Conservation (phyloP, 192 early-diverging fungal species). For the Chytriomyces sp. region DNA sequence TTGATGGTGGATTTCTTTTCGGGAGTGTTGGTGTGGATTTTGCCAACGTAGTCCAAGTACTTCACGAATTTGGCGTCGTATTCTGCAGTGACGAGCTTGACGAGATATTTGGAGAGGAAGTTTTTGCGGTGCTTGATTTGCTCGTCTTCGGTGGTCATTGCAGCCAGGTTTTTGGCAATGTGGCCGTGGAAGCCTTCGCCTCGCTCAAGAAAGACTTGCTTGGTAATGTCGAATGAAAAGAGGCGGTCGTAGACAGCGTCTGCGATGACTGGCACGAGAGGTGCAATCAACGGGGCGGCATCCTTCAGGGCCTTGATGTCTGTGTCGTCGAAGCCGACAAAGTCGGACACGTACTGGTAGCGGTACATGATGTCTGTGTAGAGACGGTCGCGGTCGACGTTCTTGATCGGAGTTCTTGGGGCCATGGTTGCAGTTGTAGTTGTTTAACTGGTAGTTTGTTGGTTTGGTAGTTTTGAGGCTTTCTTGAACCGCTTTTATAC, state of each 20-base stretch:
- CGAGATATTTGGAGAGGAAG: conserved; percentile 69
- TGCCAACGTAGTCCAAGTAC: conserved; percentile 80
- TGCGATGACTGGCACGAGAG: conserved; percentile 74
- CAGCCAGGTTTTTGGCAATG: conserved; percentile 41
- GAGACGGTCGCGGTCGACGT: conserved; percentile 61
- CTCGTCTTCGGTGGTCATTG: conserved; percentile 62
- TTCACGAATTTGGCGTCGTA: conserved; percentile 59
- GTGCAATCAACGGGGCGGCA: conserved; percentile 65
- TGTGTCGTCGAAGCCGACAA: conserved; percentile 71
- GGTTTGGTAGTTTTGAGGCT: too few relatives aligned
- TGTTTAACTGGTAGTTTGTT: too few relatives aligned
- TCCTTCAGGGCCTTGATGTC: conserved; percentile 74
- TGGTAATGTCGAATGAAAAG: conserved; percentile 76
- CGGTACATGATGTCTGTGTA: conserved; percentile 79
- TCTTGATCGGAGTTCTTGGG: too few relatives aligned
- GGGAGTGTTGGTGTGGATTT: conserved; percentile 76
- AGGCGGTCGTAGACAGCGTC: conserved; percentile 81
- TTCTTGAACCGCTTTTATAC: too few relatives aligned
- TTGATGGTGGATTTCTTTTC: conserved; percentile 77
- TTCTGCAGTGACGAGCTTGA: conserved; percentile 65
- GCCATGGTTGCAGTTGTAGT: too few relatives aligned
- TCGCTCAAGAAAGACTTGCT: conserved; percentile 65
- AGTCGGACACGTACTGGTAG: conserved; percentile 75
- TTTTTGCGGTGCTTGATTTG: conserved; percentile 83
- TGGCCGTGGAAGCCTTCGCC: conserved; percentile 66